Base-by-base conservation (phyloP, 2,329 filamentous ascomycete genomes). In the Claviceps pazoutovae region DNA sequence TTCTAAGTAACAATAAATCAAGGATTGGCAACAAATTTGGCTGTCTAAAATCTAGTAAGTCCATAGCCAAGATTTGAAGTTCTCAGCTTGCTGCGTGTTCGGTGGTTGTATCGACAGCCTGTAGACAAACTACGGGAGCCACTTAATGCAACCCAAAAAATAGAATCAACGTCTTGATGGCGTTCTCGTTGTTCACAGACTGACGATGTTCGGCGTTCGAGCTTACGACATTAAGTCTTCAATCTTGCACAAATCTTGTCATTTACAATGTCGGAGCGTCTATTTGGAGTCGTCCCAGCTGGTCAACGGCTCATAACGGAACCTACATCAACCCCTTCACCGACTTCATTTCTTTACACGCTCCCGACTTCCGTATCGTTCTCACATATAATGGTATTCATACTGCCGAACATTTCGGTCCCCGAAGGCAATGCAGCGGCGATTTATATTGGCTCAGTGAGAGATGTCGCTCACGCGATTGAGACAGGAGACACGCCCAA, bases 371-470 rank as follows among this genome's bases (percentile, higher is more conserved):
- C 59, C 51, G 71, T 71, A 44, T 60, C 80, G 49, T 88, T 93
- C 66, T 82, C 84, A 16, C 89, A 97, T 65, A 78, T 97, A 51
- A 85, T 89, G 61, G 82, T 97, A 53, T 95, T 97, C 71, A 75
- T 96, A 38, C 79, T 96, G 1, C 94, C 93, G 0, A 85, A 84
- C 44, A 74, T 84, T 9, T 67, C 76, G 9, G 75, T 98, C 0
- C 90, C 90, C 0, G 73, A 78, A 4, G 78, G 80, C 58, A 86
- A 86, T 19, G 91, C 88, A 5, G 93, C 90, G 14, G 87, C 89
- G 46, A 91, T 98, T 56, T 97, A 96, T 70, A 78, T 95, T 47
- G 84, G 73, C 49, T 73, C 90, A 3, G 54, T 71, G 53, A 42
- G 64, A 68, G 51, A 66, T 58, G 65, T 71, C 48, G 64, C 71